phyloP scores from a whole-genome alignment of 768 basidiomycete genomes.

The Hydnum rufescens region DNA sequence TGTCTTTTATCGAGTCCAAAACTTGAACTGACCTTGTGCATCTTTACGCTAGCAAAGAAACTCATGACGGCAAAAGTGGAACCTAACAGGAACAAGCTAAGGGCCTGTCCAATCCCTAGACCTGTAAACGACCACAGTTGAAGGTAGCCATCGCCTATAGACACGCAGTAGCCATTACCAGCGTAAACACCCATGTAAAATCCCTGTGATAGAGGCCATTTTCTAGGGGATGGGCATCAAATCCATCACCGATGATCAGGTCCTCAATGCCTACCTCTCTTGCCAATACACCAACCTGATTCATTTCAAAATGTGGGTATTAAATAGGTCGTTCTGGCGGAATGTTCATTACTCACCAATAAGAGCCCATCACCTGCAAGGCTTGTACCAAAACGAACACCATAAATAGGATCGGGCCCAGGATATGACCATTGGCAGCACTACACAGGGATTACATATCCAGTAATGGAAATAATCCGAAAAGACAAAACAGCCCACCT shows the following conservation, averaged over 20 bases:
- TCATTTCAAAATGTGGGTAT: conserved; percentile 60
- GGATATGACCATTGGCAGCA: conserved; percentile 31
- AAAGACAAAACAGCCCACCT: not conserved
- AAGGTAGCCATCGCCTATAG: conserved; percentile 20
- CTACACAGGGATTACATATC: conserved; percentile 27
- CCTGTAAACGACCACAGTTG: conserved; percentile 24
- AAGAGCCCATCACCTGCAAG: not conserved
- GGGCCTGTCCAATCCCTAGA: conserved; percentile 11
- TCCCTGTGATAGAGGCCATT: conserved; percentile 20
- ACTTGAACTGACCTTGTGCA: conserved; percentile 13
- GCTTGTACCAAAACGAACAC: conserved; percentile 25
- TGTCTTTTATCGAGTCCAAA: conserved; percentile 32
- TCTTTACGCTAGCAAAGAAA: conserved; percentile 17
- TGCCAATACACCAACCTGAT: conserved; percentile 6
- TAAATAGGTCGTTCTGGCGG: conserved; percentile 36
- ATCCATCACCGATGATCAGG: not conserved
- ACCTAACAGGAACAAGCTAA: conserved; percentile 7
- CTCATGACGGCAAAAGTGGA: conserved; percentile 16
- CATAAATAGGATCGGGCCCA: conserved; percentile 25
- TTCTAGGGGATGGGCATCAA: conserved; percentile 18
- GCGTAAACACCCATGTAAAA: conserved; percentile 47
- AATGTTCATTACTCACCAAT: not conserved
- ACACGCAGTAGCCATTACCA: conserved; percentile 20
- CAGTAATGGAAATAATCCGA: not conserved
- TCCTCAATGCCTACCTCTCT: conserved; percentile 31